Base-by-base conservation (phyloP, 2,329 filamentous ascomycete species). In the Claviceps capensis region DNA sequence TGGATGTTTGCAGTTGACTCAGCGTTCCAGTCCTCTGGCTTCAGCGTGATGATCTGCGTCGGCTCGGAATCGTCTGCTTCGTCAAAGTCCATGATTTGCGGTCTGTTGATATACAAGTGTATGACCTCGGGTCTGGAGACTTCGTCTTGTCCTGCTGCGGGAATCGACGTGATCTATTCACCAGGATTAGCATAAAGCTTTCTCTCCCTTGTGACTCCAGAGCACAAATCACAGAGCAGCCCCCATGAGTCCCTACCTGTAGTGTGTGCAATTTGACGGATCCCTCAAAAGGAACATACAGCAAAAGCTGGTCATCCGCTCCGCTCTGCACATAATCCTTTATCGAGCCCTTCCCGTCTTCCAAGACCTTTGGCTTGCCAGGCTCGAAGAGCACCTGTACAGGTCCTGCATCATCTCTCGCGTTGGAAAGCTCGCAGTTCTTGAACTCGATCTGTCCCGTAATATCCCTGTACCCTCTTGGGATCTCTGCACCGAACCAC, bases 311-410 rank as follows among this genome's bases (percentile, higher is more conserved):
- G 71, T 97, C 90, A 64, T 98, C 93, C 38, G 91, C 94, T 64
- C 96, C 91, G 67, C 88, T 96, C 74, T 96, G 88, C 22, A 97
- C 83, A 84, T 87, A 97, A 69, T 98, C 91, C 63, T 79, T 81
- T 51, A 57, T 57, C 30, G 72, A 66, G 37, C 57, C 54, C 63
- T 82, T 82, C 52, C 71, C 76, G 61, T 81, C 80, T 48, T 68
- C 66, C 52, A 90, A 67, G 1, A 75, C 75, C 51, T 75, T 80
- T 5, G 90, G 90, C 67, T 84, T 81, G 53, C 73, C 70, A 4
- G 61, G 58, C n/a, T 83, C 81, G 64, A 97, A 89, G 17, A 97
- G 73, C 8, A 80, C 79, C 58, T 82, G 78, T 52, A 89, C 86
- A 40, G 76, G 74, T 8, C 86, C 89, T 56, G 83, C 81, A 44